A percentile compares a stretch with the other conserved stretches of the same genome.
These are phyloP conservation scores for Emmonsia crescens DNA, from an alignment of 2,329 filamentous ascomycete genomes.

Conservation along the genomic window DNA sequence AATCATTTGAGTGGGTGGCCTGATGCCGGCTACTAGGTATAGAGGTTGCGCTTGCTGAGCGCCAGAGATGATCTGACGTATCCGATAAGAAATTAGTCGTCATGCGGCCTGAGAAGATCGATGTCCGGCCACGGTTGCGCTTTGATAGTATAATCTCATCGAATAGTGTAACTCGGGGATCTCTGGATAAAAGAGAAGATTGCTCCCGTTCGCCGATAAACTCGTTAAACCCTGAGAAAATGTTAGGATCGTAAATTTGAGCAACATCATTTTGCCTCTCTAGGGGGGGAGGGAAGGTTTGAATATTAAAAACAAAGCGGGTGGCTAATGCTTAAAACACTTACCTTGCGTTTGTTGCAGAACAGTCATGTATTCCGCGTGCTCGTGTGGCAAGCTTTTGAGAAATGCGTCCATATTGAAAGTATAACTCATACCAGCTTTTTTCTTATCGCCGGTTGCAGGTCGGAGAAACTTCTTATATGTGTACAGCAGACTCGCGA, in stretches of 20 bases:
- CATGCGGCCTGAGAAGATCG: constrained; percentile 42
- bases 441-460: constrained; percentile 50
- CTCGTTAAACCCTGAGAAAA: constrained; percentile 44
- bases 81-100: constrained; percentile 50
- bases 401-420: constrained; percentile 59
- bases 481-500: constrained; percentile 58
- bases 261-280: neutral
- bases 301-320: neutral
- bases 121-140: constrained; percentile 49
- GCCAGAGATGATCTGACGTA: constrained; percentile 53
- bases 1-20: constrained; percentile 38
- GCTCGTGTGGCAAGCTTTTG: constrained; percentile 52
- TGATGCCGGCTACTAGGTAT: constrained; percentile 42
- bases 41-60: constrained; percentile 48
- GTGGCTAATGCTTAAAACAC: constrained; percentile 8
- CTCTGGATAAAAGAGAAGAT: constrained; percentile 39
- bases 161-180: constrained; percentile 49
- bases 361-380: constrained; percentile 52
- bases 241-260: constrained; percentile 10
- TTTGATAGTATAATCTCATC: constrained; percentile 56
- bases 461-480: constrained; percentile 54
- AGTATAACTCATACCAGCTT: constrained; percentile 49
- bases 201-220: constrained; percentile 54
- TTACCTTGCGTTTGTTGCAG: constrained; percentile 55
- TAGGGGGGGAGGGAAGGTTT: neutral